Percentiles rank a stretch among this genome's conserved stretches.
phyloP scores from a whole-genome alignment of 139 green algal species.

The Chloropicon primus region DNA sequence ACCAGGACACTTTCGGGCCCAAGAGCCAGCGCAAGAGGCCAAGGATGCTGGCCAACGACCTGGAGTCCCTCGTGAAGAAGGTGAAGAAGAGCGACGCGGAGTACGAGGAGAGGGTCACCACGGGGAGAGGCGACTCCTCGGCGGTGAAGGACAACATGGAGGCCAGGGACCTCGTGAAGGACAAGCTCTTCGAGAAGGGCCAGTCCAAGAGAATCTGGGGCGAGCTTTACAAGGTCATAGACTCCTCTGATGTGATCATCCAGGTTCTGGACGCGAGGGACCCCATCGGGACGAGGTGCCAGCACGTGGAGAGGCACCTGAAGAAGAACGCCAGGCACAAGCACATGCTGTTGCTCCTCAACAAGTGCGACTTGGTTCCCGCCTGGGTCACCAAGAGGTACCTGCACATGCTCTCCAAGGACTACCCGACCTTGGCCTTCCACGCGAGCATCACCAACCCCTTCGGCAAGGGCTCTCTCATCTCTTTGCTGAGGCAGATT shows the following conservation, averaged over 20 bases:
- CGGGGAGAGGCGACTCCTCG: not conserved
- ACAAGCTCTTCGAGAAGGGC: slow-evolving; percentile 80
- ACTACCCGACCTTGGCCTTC: slow-evolving; percentile 96
- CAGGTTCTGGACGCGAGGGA: slow-evolving; percentile 95
- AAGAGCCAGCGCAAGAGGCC: slow-evolving; percentile 65
- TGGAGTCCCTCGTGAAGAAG: slow-evolving; percentile 21
- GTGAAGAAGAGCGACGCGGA: not conserved
- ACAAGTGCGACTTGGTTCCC: slow-evolving; percentile 82
- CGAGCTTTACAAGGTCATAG: slow-evolving; percentile 98
- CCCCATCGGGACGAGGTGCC: slow-evolving; percentile 86
- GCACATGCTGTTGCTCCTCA: slow-evolving; percentile 94
- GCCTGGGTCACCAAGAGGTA: slow-evolving; percentile 95
- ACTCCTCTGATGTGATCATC: slow-evolving; percentile 93
- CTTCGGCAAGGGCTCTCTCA: slow-evolving; percentile 84
- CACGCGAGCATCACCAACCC: slow-evolving; percentile 89
- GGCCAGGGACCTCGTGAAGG: slow-evolving; percentile 1
- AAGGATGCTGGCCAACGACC: slow-evolving; percentile 54
- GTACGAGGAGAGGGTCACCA: not conserved
- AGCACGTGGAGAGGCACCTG: slow-evolving; percentile 83
- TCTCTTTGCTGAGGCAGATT: slow-evolving; percentile 38
- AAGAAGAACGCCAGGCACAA: slow-evolving; percentile 72
- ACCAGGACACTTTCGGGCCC: slow-evolving; percentile 69
- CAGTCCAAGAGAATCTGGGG: slow-evolving; percentile 96
- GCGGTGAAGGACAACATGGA: not conserved
- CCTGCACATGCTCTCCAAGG: slow-evolving; percentile 69